A percentile compares a stretch with the other conserved stretches of the same genome.
Conservation (phyloP, 2,329 filamentous ascomycete genomes). For the Fusarium zealandicum region DNA sequence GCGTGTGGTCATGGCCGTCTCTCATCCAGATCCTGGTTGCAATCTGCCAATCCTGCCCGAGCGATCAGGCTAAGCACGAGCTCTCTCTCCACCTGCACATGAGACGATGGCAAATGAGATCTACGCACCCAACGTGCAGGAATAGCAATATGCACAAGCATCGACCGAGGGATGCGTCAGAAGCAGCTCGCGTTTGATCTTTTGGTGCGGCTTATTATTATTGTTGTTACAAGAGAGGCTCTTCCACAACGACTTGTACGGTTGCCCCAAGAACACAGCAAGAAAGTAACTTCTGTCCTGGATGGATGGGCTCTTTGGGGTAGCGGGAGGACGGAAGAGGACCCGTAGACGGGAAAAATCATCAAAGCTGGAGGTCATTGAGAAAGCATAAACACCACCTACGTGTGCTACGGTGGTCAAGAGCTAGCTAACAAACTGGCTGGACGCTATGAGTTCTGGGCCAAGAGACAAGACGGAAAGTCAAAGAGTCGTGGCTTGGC, state of each 20-base stretch:
- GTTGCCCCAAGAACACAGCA: not conserved
- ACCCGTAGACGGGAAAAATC: not conserved
- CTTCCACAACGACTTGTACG: not conserved
- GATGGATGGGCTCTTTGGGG: not conserved
- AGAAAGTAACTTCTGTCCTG: not conserved
- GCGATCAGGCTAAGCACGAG: slow-evolving; percentile 40
- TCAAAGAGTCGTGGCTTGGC: slow-evolving; percentile 29
- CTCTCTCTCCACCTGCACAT: slow-evolving; percentile 39
- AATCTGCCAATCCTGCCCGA: slow-evolving; percentile 42
- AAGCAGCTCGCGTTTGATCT: not conserved
- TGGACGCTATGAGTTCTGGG: slow-evolving; percentile 28
- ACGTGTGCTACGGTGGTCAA: slow-evolving; percentile 19
- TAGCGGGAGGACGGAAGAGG: slow-evolving; percentile 9
- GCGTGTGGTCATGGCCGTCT: not conserved
- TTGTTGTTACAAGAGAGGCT: no score
- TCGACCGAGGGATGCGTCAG: slow-evolving; percentile 38
- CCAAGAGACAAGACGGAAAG: slow-evolving; percentile 9
- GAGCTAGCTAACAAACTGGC: slow-evolving; percentile 26
- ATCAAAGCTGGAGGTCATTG: not conserved
- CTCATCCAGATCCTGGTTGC: slow-evolving; percentile 24
- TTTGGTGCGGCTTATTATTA: not conserved
- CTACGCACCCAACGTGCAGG: slow-evolving; percentile 26
- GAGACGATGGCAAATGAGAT: slow-evolving; percentile 40
- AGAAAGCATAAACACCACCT: slow-evolving; percentile 30
- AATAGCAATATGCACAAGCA: slow-evolving; percentile 13